Percentiles rank a stretch among this genome's conserved stretches.
Conservation (phyloP, 768 basidiomycete species). For the Leccinellum rugosiceps region DNA sequence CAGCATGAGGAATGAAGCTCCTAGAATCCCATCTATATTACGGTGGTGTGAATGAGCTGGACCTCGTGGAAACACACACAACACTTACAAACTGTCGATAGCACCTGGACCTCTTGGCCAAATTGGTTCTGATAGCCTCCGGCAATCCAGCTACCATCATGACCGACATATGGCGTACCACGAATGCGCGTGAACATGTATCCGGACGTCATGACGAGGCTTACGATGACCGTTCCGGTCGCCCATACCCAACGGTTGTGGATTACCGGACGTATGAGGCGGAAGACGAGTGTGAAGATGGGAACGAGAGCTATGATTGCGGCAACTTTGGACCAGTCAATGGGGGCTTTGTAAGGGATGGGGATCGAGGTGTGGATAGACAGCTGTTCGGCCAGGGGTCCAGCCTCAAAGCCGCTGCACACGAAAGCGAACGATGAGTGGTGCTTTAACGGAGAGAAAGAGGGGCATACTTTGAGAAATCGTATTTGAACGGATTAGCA, state of each 20-base stretch:
- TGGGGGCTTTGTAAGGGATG: conserved; percentile 80
- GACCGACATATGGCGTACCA: conserved; percentile 62
- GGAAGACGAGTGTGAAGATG: conserved; percentile 47
- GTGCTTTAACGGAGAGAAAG: background rate
- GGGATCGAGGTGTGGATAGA: conserved; percentile 71
- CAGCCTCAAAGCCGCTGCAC: conserved; percentile 78
- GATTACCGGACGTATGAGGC: conserved; percentile 63
- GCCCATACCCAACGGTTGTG: conserved; percentile 81
- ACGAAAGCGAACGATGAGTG: conserved; percentile 1
- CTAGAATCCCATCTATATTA: conserved; percentile 73
- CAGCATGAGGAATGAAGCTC: conserved; percentile 75
- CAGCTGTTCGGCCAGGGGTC: conserved; percentile 71
- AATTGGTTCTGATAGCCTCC: conserved; percentile 86
- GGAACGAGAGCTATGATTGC: conserved; percentile 46
- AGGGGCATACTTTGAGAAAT: conserved; percentile 64
- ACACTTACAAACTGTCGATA: conserved; percentile 79
- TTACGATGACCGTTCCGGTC: conserved; percentile 53
- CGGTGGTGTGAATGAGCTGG: conserved; percentile 2
- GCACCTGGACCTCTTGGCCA: conserved; percentile 89
- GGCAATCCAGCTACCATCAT: conserved; percentile 77
- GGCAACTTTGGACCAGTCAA: conserved; percentile 62
- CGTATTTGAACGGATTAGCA: conserved; percentile 64
- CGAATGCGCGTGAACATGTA: conserved; percentile 98
- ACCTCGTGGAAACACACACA: background rate
- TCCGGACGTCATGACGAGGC: conserved; percentile 85